These are phyloP conservation scores for Poa pratensis DNA, from an alignment of 176 grass and related monocot species.

Conservation along the genomic window DNA sequence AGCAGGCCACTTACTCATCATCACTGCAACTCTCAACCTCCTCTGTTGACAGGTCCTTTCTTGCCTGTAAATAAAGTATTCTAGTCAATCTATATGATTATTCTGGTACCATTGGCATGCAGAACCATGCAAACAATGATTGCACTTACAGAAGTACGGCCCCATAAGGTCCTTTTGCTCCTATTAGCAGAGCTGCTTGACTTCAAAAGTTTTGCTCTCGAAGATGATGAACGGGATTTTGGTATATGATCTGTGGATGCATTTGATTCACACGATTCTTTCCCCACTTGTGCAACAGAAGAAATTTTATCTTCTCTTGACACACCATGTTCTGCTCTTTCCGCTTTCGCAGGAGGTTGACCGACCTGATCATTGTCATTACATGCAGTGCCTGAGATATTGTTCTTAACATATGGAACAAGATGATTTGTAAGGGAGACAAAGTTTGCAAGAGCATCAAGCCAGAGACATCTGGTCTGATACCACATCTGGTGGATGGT, in stretches of 20 bases:
- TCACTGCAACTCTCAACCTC: conserved; percentile 72
- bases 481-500: too few species aligned
- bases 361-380: conserved; percentile 37
- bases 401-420: conserved; percentile 39
- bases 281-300: neutral
- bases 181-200: conserved; percentile 39
- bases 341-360: conserved; percentile 32
- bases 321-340: conserved; percentile 35
- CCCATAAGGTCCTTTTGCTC: conserved; percentile 72
- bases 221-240: conserved; percentile 47
- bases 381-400: conserved; percentile 38
- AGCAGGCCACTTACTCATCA: conserved; percentile 79
- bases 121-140: conserved; percentile 34
- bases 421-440: conserved; percentile 33
- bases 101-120: conserved; percentile 32
- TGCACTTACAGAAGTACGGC: conserved; percentile 89
- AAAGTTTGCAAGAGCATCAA: conserved; percentile 39
- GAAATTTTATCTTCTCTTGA: conserved; percentile 2
- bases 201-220: conserved; percentile 46
- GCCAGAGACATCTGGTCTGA: conserved; percentile 6
- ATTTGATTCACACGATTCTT: conserved; percentile 49
- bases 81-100: conserved; percentile 43
- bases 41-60: conserved; percentile 87
- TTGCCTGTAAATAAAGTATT: conserved; percentile 67
- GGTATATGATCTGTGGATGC: conserved; percentile 42